Evolutionary conservation across 78 protist genomes (phyloP).

Genomic region (Dictyostelium capitatum): DNA sequence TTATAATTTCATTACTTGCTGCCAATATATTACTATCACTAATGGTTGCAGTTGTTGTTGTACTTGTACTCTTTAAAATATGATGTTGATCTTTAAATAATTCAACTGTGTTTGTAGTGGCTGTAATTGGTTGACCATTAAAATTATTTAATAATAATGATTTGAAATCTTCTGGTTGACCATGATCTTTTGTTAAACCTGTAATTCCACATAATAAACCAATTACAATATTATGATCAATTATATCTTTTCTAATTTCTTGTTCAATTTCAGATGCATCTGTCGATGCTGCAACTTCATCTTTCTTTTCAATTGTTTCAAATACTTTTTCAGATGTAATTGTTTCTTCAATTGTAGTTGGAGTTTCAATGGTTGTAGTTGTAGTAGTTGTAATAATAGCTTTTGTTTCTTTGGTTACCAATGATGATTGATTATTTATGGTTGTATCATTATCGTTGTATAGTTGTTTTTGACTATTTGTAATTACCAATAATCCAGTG

Average conservation of each 20-base stretch:
- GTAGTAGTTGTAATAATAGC: neutral
- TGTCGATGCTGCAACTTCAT: neutral
- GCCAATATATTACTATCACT: neutral
- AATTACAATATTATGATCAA: conserved; percentile 29
- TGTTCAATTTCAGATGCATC: neutral
- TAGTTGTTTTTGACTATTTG: neutral
- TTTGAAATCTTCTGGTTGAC: neutral
- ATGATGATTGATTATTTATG: too few relatives aligned
- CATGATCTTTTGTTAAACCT: neutral
- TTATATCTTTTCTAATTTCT: neutral
- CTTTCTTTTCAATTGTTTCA: neutral
- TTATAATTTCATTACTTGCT: neutral
- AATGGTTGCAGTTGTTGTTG: neutral
- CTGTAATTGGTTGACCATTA: neutral
- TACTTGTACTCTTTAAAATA: neutral
- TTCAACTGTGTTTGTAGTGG: neutral
- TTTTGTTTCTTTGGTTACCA: too few relatives aligned
- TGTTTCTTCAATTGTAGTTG: conserved; percentile 4
- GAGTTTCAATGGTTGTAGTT: neutral
- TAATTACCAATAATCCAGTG: neutral
- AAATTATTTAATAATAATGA: too few relatives aligned
- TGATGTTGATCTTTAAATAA: neutral
- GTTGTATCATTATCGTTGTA: neutral
- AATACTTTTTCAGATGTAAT: neutral
- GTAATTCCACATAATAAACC: conserved; percentile 1